Evolutionary conservation across 345 rosid genomes (phyloP).

Genomic region (Dipteronia sinensis): DNA sequence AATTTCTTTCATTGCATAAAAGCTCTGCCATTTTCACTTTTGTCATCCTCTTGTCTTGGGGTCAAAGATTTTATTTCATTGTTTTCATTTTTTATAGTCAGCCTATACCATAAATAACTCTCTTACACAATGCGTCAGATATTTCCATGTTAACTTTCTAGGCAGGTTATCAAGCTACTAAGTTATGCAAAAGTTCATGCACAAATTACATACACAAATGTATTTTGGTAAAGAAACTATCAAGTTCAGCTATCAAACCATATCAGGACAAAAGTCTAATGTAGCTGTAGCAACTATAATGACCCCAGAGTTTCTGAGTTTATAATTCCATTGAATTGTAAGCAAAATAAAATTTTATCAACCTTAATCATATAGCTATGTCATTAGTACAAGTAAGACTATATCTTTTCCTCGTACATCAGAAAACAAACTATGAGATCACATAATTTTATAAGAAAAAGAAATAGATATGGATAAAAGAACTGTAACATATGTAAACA

Average conservation of each 20-base stretch:
- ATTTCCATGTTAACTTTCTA: not conserved
- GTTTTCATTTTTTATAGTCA: not conserved
- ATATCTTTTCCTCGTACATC: not conserved
- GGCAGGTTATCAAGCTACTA: not conserved
- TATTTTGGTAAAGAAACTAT: not conserved
- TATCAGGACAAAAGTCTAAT: not conserved
- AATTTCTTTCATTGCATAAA: not conserved
- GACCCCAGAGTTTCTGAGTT: not conserved
- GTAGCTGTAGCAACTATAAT: not conserved
- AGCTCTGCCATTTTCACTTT: not conserved
- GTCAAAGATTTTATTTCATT: not conserved
- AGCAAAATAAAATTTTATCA: not conserved
- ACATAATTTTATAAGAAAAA: not conserved
- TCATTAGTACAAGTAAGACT: not conserved
- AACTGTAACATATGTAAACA: not conserved
- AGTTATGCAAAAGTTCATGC: not conserved
- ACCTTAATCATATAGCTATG: not conserved
- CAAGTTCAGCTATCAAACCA: not conserved
- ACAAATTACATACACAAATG: not conserved
- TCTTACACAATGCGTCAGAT: not conserved
- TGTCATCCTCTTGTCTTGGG: not conserved
- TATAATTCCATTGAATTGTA: not conserved
- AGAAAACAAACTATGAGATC: not conserved
- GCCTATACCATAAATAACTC: not conserved
- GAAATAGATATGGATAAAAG: not conserved